Evolutionary conservation across 805 yeast species (phyloP).

Genomic region (Phaffomyces antillensis): DNA sequence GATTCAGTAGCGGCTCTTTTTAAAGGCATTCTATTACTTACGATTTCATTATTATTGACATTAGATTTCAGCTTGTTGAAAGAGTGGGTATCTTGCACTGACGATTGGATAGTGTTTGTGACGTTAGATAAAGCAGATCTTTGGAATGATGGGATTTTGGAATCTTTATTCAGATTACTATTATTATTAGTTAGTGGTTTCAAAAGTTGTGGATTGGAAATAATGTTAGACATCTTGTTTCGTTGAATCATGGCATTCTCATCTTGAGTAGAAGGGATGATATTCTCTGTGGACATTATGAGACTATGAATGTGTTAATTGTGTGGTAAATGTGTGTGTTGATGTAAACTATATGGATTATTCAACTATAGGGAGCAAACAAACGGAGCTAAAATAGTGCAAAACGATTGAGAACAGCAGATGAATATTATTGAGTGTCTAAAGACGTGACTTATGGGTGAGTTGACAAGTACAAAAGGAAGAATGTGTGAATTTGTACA

Average conservation of each 20-base stretch:
- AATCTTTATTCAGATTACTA: not conserved
- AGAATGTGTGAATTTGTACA: too few relatives aligned
- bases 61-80: conserved; percentile 2
- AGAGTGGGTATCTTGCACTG: not conserved
- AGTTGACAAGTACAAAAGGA: too few relatives aligned
- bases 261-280: conserved; percentile 10
- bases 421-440: too few relatives aligned
- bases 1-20: conserved; percentile 53
- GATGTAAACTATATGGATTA: too few relatives aligned
- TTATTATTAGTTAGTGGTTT: not conserved
- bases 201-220: not conserved
- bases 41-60: not conserved
- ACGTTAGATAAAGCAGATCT: conserved; percentile 23
- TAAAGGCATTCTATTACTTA: conserved; percentile 22
- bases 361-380: too few relatives aligned
- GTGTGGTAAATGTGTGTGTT: too few relatives aligned
- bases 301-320: too few relatives aligned
- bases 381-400: too few relatives aligned
- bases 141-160: not conserved
- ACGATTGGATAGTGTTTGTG: conserved; percentile 21
- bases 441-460: too few relatives aligned
- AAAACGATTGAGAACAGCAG: too few relatives aligned
- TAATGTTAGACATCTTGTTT: conserved; percentile 5
- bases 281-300: conserved; percentile 10
- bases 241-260: conserved; percentile 15